Evolutionary conservation across 805 yeast genomes (phyloP).

Genomic region (Candida orba): DNA sequence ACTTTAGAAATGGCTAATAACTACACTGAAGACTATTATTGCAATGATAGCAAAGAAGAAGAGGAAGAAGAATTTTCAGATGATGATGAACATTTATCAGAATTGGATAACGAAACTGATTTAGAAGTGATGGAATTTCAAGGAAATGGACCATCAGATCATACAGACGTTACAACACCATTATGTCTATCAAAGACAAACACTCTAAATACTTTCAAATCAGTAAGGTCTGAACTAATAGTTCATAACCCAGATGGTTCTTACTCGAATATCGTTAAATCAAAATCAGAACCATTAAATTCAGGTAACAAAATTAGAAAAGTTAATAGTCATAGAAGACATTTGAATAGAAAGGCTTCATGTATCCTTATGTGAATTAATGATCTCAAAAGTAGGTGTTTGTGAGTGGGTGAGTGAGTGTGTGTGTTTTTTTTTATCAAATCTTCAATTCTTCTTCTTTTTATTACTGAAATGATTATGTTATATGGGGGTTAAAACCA

Average conservation of each 20-base stretch:
- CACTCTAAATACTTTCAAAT: slow-evolving; percentile 16
- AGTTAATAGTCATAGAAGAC: slow-evolving; percentile 1
- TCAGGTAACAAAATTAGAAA: slow-evolving; percentile 1
- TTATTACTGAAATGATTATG: too few relatives aligned
- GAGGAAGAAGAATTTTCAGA: not conserved
- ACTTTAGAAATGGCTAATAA: slow-evolving; percentile 11
- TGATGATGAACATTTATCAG: not conserved
- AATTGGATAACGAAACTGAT: slow-evolving; percentile 5
- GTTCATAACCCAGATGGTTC: slow-evolving; percentile 19
- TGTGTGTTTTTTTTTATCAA: too few relatives aligned
- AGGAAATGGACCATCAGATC: slow-evolving; percentile 10
- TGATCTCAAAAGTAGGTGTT: not conserved
- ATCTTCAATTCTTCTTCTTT: too few relatives aligned
- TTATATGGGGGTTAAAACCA: too few relatives aligned
- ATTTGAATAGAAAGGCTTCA: not conserved
- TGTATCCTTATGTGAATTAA: slow-evolving; percentile 6
- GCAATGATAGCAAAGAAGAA: slow-evolving; percentile 11
- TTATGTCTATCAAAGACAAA: slow-evolving; percentile 17
- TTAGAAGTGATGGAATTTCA: slow-evolving; percentile 22
- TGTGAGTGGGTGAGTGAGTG: too few relatives aligned
- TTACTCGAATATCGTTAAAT: slow-evolving; percentile 6
- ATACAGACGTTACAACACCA: slow-evolving; percentile 17
- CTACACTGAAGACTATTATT: not conserved
- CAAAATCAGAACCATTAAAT: slow-evolving; percentile 7
- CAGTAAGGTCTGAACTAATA: slow-evolving; percentile 20